A percentile compares a stretch with the other conserved stretches of the same genome.
phyloP scores from a whole-genome alignment of 345 rosid genomes.

The Gynandropsis gynandra region DNA sequence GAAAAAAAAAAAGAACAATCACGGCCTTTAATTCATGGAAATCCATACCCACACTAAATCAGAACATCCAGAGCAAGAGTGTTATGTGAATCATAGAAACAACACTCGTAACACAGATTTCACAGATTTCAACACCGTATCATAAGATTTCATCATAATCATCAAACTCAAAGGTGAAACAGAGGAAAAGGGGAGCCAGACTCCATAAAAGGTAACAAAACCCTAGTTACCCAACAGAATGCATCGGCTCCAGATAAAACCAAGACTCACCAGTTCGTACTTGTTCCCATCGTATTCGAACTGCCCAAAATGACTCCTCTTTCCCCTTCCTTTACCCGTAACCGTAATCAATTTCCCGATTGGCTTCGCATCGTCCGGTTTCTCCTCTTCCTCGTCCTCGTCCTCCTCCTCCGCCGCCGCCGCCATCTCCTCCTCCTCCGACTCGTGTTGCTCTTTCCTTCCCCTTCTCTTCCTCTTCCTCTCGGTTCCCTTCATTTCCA shows the following conservation, averaged over 20 bases:
- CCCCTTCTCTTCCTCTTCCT: slow-evolving; percentile 23
- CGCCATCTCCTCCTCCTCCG: slow-evolving; percentile 16
- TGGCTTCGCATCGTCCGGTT: slow-evolving; percentile 75
- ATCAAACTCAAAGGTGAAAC: not conserved
- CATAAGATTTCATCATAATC: not conserved
- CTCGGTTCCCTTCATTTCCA: slow-evolving; percentile 25
- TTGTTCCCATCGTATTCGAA: slow-evolving; percentile 72
- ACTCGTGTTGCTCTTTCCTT: slow-evolving; percentile 13
- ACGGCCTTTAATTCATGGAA: too few relatives aligned
- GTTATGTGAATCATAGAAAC: too few relatives aligned
- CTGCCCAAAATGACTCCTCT: slow-evolving; percentile 47
- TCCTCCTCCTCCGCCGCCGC: slow-evolving; percentile 26
- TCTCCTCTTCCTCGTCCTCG: slow-evolving; percentile 53
- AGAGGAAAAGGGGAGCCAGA: not conserved
- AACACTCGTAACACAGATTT: too few relatives aligned
- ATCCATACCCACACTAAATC: too few relatives aligned
- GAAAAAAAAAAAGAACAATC: not conserved
- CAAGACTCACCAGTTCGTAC: slow-evolving; percentile 65
- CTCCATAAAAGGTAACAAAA: not conserved
- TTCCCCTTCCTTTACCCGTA: slow-evolving; percentile 72
- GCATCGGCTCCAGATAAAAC: not conserved
- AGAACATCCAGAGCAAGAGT: too few relatives aligned
- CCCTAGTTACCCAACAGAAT: not conserved
- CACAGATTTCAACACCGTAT: too few relatives aligned
- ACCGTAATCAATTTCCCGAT: slow-evolving; percentile 50